Percentiles rank a stretch among this genome's conserved stretches.
phyloP scores from a whole-genome alignment of 73 alveolate species.

The Symbiodinium pilosum region DNA sequence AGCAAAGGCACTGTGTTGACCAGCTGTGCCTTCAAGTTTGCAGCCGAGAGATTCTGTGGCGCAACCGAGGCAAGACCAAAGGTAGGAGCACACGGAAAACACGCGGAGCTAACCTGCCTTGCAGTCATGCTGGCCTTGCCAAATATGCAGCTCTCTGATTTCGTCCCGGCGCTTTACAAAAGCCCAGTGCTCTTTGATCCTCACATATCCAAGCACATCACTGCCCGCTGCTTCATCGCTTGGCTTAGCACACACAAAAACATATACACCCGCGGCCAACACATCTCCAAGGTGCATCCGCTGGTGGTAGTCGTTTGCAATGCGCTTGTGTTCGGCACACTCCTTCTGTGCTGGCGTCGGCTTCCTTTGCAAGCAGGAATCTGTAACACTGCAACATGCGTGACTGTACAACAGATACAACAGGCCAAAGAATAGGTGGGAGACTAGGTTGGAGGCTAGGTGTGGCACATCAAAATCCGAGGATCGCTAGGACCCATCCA shows the following conservation, averaged over 20 bases:
- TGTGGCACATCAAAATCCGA: not conserved
- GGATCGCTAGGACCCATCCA: not conserved
- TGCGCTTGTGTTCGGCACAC: constrained; percentile 56
- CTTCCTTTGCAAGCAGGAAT: too few relatives aligned
- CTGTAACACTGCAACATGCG: too few relatives aligned
- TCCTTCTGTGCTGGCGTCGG: constrained; percentile 22
- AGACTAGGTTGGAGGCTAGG: not conserved
- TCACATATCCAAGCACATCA: not conserved
- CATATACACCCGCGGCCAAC: not conserved
- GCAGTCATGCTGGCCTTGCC: constrained; percentile 82
- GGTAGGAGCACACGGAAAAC: not conserved
- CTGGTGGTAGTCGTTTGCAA: constrained; percentile 31
- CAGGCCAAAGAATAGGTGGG: too few relatives aligned
- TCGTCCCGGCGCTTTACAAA: constrained; percentile 18
- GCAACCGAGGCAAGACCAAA: too few relatives aligned
- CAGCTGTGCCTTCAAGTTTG: not conserved
- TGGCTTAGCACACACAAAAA: not conserved
- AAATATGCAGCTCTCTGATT: constrained; percentile 35
- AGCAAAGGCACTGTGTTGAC: not conserved
- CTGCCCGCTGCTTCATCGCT: too few relatives aligned
- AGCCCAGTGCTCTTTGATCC: constrained; percentile 27
- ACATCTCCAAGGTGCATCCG: not conserved
- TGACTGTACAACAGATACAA: not conserved
- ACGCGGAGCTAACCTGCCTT: not conserved
- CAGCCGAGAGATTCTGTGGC: too few relatives aligned